Conservation (phyloP, 345 rosid genomes). For the Trapa incisa region DNA sequence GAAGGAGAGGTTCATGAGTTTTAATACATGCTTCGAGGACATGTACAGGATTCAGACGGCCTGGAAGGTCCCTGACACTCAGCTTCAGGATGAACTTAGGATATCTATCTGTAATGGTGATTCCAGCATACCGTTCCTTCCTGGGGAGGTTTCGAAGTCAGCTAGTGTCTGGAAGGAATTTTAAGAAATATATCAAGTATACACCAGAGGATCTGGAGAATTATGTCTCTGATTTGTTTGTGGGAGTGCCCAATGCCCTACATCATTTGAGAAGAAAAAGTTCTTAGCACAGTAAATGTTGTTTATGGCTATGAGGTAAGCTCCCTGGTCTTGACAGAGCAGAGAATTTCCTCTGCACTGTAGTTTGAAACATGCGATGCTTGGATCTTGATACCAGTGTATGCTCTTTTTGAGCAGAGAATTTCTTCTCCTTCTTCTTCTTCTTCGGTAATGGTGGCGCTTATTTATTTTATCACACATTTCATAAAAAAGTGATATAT, state of each 20-base stretch:
- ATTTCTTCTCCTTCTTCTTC: too few relatives aligned
- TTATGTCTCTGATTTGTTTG: constrained; percentile 66
- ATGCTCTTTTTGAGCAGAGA: too few relatives aligned
- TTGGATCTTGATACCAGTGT: too few relatives aligned
- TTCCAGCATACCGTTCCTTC: constrained; percentile 88
- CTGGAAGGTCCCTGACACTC: constrained; percentile 91
- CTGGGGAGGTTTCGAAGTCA: constrained; percentile 68
- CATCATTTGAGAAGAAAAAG: constrained; percentile 71
- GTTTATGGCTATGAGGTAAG: too few relatives aligned
- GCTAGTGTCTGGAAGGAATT: constrained; percentile 66
- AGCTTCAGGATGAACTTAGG: constrained; percentile 86
- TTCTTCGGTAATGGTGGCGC: too few relatives aligned
- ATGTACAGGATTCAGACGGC: constrained; percentile 76
- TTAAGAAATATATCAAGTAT: constrained; percentile 87
- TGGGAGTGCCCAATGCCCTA: constrained; percentile 68
- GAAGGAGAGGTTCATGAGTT: constrained; percentile 79
- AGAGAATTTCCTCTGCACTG: too few relatives aligned
- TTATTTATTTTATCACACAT: too few relatives aligned
- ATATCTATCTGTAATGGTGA: constrained; percentile 72
- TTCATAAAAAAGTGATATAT: too few relatives aligned
- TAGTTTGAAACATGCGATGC: too few relatives aligned
- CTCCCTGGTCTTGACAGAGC: too few relatives aligned
- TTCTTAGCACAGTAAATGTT: constrained; percentile 18
- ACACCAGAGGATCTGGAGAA: constrained; percentile 83
- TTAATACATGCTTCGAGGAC: constrained; percentile 84